These are phyloP conservation scores for Sequoia sempervirens DNA, from an alignment of 75 land plant genomes.

Conservation along the genomic window DNA sequence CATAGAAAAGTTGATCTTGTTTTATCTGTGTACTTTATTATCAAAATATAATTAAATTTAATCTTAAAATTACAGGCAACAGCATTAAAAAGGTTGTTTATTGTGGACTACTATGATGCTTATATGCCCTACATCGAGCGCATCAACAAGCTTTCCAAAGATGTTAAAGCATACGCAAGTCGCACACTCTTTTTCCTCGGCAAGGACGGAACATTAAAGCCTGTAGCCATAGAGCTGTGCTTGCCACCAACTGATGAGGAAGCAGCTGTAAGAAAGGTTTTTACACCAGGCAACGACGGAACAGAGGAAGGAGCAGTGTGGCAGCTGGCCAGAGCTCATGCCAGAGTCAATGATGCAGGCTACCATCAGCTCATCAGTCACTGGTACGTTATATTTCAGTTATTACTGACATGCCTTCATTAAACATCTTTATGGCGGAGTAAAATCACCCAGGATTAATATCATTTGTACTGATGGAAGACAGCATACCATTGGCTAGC, in stretches of 20 bases:
- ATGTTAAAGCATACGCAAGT: slow-evolving; percentile 18
- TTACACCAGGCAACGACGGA: slow-evolving; percentile 17
- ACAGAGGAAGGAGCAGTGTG: slow-evolving; percentile 26
- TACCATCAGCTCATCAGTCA: slow-evolving; percentile 28
- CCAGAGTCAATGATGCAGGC: slow-evolving; percentile 19
- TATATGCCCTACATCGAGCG: slow-evolving; percentile 25
- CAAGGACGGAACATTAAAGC: slow-evolving; percentile 10
- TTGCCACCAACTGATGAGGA: slow-evolving; percentile 11
- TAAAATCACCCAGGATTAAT: no score
- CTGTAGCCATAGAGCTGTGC: slow-evolving; percentile 26
- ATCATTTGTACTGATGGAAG: no score
- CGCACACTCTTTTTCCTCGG: slow-evolving; percentile 18
- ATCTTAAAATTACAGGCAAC: slow-evolving; percentile 15
- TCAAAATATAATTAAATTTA: background rate
- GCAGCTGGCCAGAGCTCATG: slow-evolving; percentile 30
- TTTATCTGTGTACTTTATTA: no score
- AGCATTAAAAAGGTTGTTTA: slow-evolving; percentile 19
- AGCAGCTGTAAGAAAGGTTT: background rate
- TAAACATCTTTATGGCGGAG: background rate
- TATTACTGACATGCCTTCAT: background rate
- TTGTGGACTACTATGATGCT: slow-evolving; percentile 25
- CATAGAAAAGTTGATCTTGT: background rate
- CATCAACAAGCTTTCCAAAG: slow-evolving; percentile 17
- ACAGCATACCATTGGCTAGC: no score
- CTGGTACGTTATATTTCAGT: background rate